phyloP scores from a whole-genome alignment of 1,139 yeast genomes.

The Arxiozyma bovina region DNA sequence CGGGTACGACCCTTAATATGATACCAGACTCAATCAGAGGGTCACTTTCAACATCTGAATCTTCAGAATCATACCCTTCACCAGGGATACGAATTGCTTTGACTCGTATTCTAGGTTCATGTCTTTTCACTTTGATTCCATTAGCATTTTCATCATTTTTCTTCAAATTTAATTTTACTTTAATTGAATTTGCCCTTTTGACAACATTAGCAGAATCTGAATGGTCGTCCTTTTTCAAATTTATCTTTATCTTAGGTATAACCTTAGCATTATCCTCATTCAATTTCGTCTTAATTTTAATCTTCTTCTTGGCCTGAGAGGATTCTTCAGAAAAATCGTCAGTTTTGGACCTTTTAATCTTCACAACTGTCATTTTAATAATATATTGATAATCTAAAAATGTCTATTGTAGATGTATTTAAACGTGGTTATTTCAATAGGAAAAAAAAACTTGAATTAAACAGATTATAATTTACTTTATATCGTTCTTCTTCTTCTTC shows the following conservation, averaged over 20 bases:
- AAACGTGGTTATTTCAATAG: too few species aligned
- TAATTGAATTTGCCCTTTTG: slow-evolving; percentile 13
- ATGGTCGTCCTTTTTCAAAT: slow-evolving; percentile 24
- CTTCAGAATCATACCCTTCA: slow-evolving; percentile 95
- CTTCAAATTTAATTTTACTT: slow-evolving; percentile 26
- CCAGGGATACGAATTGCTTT: slow-evolving; percentile 84
- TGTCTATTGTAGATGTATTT: too few species aligned
- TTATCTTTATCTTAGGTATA: slow-evolving; percentile 26
- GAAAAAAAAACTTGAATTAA: too few species aligned
- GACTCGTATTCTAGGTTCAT: slow-evolving; percentile 59
- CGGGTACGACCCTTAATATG: slow-evolving; percentile 69
- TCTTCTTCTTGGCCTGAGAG: slow-evolving; percentile 17
- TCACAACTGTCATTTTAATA: slow-evolving; percentile 23
- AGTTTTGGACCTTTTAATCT: slow-evolving; percentile 27
- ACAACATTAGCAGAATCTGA: slow-evolving; percentile 5
- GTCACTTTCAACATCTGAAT: slow-evolving; percentile 92
- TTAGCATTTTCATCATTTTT: slow-evolving; percentile 21
- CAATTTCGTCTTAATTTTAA: slow-evolving; percentile 22
- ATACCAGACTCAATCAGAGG: slow-evolving; percentile 87
- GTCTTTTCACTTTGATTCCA: slow-evolving; percentile 5
- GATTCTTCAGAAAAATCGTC: slow-evolving; percentile 8
- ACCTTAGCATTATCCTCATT: slow-evolving; percentile 7
- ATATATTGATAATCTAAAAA: too few species aligned
- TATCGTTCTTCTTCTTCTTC: too few species aligned
- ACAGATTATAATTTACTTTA: too few species aligned